These are phyloP conservation scores for Lipomyces starkeyi DNA, from an alignment of 805 yeast species.

Conservation along the genomic window DNA sequence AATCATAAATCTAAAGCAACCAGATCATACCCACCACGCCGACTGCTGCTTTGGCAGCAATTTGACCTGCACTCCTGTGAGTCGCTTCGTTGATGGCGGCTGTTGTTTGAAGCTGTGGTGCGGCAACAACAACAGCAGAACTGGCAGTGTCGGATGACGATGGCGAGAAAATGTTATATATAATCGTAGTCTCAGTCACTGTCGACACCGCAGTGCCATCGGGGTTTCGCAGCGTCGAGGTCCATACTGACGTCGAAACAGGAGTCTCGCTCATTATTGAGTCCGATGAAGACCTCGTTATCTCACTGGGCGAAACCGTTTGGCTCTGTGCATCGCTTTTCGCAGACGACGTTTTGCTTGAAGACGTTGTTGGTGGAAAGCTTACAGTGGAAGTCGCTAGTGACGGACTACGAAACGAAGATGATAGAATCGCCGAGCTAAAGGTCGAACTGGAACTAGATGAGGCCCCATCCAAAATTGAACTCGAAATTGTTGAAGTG, in stretches of 20 bases:
- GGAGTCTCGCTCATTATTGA: neutral
- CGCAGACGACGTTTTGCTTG: neutral
- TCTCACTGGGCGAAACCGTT: neutral
- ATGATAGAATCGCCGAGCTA: neutral
- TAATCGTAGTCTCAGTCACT: slow-evolving; percentile 19
- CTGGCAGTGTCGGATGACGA: neutral
- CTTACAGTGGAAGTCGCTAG: neutral
- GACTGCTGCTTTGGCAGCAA: neutral
- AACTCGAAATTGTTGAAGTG: neutral
- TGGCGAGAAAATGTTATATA: slow-evolving; percentile 4
- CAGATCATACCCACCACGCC: neutral
- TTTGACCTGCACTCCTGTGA: neutral
- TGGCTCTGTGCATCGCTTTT: neutral
- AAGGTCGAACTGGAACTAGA: neutral
- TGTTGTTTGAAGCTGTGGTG: slow-evolving; percentile 11
- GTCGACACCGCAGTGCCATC: slow-evolving; percentile 25
- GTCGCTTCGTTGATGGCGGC: slow-evolving; percentile 4
- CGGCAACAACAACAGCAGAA: slow-evolving; percentile 1
- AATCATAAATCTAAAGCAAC: neutral
- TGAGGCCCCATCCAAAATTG: neutral
- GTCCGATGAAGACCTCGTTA: neutral
- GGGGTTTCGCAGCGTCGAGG: slow-evolving; percentile 12
- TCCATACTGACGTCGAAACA: slow-evolving; percentile 17
- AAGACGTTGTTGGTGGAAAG: neutral
- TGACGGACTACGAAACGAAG: neutral